These are phyloP conservation scores for Amylostereum areolatum DNA, from an alignment of 1,284 basidiomycete species.

Conservation along the genomic window DNA sequence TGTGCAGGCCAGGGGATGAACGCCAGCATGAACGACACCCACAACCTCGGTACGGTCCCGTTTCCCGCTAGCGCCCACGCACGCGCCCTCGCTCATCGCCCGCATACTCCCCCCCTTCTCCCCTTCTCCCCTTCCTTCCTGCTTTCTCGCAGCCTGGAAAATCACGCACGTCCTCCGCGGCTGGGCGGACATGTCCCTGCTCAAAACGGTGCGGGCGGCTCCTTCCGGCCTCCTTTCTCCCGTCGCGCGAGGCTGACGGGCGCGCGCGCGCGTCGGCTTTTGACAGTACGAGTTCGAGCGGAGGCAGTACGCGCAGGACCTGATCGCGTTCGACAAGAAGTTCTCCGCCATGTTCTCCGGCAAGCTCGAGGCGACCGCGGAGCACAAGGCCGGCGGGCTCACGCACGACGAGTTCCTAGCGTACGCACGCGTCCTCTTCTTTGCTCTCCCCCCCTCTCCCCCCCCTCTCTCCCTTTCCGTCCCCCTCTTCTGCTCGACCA, in stretches of 20 bases:
- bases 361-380: constrained; percentile 62
- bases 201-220: constrained; percentile 60
- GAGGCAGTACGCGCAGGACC: constrained; percentile 69
- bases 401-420: constrained; percentile 59
- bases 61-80: neutral
- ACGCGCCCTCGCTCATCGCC: neutral
- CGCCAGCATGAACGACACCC: constrained; percentile 78
- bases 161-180: constrained; percentile 67
- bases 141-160: constrained; percentile 59
- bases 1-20: constrained; percentile 66
- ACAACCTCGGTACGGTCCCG: constrained; percentile 53
- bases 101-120: neutral
- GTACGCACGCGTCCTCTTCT: constrained; percentile 25
- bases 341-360: constrained; percentile 73
- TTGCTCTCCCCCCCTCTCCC: neutral
- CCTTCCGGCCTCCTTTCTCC: neutral
- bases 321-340: constrained; percentile 77
- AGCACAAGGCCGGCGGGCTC: constrained; percentile 53
- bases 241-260: neutral
- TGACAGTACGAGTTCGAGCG: constrained; percentile 67
- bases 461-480: neutral
- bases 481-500: neutral
- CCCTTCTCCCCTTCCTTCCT: neutral
- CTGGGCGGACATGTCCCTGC: constrained; percentile 56
- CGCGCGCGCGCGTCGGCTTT: too few species aligned